phyloP scores from a whole-genome alignment of 257 asterid species.

The Lavandula angustifolia region DNA sequence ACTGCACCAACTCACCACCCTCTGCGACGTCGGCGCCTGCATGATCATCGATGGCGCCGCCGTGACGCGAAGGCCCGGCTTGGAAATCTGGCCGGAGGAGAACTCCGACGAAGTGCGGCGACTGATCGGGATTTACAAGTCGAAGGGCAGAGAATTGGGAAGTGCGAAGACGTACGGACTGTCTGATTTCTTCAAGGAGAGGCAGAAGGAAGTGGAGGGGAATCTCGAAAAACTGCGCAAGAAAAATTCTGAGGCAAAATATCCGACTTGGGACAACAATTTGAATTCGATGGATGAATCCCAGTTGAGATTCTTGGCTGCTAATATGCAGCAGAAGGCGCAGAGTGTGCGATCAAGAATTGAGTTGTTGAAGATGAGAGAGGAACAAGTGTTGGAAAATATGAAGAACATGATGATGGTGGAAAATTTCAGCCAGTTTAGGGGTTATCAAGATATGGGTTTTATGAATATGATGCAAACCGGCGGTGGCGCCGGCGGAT shows the following conservation, averaged over 20 bases:
- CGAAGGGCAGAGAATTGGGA: background rate
- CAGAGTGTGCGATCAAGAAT: constrained; percentile 33
- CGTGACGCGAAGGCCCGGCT: background rate
- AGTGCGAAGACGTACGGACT: constrained; percentile 39
- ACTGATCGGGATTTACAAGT: constrained; percentile 40
- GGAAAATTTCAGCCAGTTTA: too few relatives aligned
- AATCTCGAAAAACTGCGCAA: constrained; percentile 45
- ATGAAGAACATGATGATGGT: background rate
- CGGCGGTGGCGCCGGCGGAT: too few relatives aligned
- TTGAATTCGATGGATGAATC: constrained; percentile 28
- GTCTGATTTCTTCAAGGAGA: constrained; percentile 44
- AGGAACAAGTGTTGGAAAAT: background rate
- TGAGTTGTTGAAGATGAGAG: constrained; percentile 29
- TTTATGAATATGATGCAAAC: too few relatives aligned
- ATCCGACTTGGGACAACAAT: constrained; percentile 38
- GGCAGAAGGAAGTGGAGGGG: constrained; percentile 45
- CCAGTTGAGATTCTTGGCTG: constrained; percentile 39
- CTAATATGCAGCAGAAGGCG: constrained; percentile 29
- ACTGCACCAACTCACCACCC: constrained; percentile 61
- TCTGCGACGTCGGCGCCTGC: constrained; percentile 58
- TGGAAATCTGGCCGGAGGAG: constrained; percentile 58
- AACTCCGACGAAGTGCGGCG: constrained; percentile 35
- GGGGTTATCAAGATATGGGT: too few relatives aligned
- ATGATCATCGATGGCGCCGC: constrained; percentile 54
- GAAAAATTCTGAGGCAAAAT: constrained; percentile 27